Base-by-base conservation (phyloP, 805 yeast species). In the Diddensiella transvaalensis region DNA sequence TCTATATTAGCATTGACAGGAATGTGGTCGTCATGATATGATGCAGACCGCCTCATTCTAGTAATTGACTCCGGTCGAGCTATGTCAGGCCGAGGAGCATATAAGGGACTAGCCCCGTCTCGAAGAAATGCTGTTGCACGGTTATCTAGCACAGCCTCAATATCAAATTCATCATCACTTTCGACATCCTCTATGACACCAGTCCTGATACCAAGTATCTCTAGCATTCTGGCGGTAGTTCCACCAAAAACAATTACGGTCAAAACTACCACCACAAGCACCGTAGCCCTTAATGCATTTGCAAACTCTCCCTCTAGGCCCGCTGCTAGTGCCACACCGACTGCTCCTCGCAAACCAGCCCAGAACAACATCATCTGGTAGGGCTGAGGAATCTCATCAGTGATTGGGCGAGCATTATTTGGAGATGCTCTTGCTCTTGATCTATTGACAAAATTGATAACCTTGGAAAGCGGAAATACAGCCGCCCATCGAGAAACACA, bases 321-420 rank as follows among this genome's bases (percentile, higher is more conserved):
- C 82, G 95, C 88, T 0, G 99, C 99, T 60, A 93, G 76, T 0
- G 99, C 99, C 3, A 93, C 99, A 55, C 99, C 99, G 30, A 93
- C 99, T 0, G 99, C 99, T 51, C 99, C 99, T 62, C 99, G 77
- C 48, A 93, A 73, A 2, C 99, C 99, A 2, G 99, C 99, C 99
- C 99, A 93, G 66, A 93, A 93, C 44, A 91, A 88, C 99, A 93
- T 93, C 87, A 89, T 88, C 69, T 93, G 99, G 67, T 93, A 93
- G 52, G 85, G 87, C 60, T 87, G 91, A 22, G 96, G 93, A 53
- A 93, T 89, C 68, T 91, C 98, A 60, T 89, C 96, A 1, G 86
- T 85, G 8, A 76, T 69, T 2, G 60, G 63, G 8, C 56, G 57
- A 2, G 38, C 44, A 3, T 39, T 23, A 22, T 68, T 46, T 3